Evolutionary conservation across 768 basidiomycete species (phyloP).

Genomic region (Amanita jacksonii): DNA sequence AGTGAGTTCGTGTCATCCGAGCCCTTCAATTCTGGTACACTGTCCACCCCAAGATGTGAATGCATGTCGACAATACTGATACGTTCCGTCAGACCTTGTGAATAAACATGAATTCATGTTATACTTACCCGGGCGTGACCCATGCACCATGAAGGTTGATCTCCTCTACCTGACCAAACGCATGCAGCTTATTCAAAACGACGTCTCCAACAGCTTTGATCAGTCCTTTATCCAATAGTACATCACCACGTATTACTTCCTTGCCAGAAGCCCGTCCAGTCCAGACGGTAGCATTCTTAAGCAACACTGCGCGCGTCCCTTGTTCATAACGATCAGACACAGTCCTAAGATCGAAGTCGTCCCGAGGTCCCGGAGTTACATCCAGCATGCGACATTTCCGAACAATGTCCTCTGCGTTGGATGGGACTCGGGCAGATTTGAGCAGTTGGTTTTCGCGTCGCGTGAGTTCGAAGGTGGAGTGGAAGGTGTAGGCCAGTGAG

Average conservation of each 20-base stretch:
- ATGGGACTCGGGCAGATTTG: conserved; percentile 19
- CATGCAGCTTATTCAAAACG: conserved; percentile 14
- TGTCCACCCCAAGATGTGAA: conserved; percentile 39
- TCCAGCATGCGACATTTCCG: conserved; percentile 42
- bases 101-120: not conserved
- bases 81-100: conserved; percentile 7
- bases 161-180: conserved; percentile 22
- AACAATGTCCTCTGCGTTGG: conserved; percentile 32
- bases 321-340: conserved; percentile 52
- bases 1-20: conserved; percentile 45
- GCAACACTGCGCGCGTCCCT: conserved; percentile 53
- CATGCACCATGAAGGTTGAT: conserved; percentile 56
- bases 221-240: conserved; percentile 52
- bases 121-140: conserved; percentile 55
- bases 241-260: conserved; percentile 46
- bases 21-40: conserved; percentile 21
- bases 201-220: conserved; percentile 43
- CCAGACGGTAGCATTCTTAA: conserved; percentile 68
- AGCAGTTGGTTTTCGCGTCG: conserved; percentile 9
- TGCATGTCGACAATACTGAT: conserved; percentile 35
- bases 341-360: conserved; percentile 27
- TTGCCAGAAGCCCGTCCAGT: conserved; percentile 43
- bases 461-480: conserved; percentile 13
- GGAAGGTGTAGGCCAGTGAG: conserved; percentile 18
- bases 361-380: conserved; percentile 36